Evolutionary conservation across 2,329 filamentous ascomycete species (phyloP), one percentile per base, ranked within the genome.

Genomic region (Aspergillus neotritici): DNA sequence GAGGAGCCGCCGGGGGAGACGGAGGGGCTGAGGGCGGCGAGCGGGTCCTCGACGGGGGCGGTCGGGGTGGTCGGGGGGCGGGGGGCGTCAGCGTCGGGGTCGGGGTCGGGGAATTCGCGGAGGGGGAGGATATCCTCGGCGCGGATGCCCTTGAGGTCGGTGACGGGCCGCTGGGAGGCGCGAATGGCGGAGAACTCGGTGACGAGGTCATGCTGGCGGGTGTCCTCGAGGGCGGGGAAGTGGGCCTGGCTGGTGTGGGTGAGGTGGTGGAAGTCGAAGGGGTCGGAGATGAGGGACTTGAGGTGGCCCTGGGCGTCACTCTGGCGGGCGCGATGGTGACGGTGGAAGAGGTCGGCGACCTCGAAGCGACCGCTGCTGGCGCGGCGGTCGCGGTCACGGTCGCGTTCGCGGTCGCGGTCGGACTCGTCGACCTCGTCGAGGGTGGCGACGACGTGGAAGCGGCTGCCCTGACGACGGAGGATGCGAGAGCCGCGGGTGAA

Each of bases 221-320:
- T 67, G 29, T 69, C 71, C 31, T 78, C 72, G 14, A 82, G 62
- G 4, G 67, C 66, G 28, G 74, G 69, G 43, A 80, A 71, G 43
- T 82, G 74, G 16, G 73, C 62, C 16, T 74, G 72, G 43, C 74
- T 73, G 21, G 78, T 79, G 55, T 83, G 79, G 30, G 77, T 78
- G 40, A 83, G 62, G 54, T 83, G 80, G 49, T 82, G 78, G 56
- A 83, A 83, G 53, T 80, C 77, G 60, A 80, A 83, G 1, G 80
- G 80, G 44, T 73, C 73, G 0, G 80, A 83, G 40, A 83, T 83
- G 44, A 67, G 66, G 33, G 63, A 64, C 57, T 76, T 77, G 41
- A 69, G 43, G 14, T 63, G 61, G 41, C 66, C 62, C 51, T 66
- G 61, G 28, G 60, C 52, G 33, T 64, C 58, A 31, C 49, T 57